These are phyloP conservation scores for Fagopyrum homotropicum DNA, from an alignment of 148 eudicot species.

Conservation along the genomic window DNA sequence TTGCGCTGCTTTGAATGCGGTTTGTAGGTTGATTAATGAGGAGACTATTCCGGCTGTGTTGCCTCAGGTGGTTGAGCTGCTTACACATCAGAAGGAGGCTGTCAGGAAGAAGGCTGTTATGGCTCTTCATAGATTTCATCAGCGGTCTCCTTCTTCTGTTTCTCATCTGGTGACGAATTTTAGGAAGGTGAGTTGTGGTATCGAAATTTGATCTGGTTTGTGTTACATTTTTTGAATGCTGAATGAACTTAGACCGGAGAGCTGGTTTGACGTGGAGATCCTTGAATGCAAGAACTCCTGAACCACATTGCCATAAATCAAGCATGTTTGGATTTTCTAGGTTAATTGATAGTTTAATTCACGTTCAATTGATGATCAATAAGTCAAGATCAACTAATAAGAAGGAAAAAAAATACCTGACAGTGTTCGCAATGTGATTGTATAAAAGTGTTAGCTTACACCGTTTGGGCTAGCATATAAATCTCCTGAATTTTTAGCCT, in stretches of 20 bases:
- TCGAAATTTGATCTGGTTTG: background rate
- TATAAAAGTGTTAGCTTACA: background rate
- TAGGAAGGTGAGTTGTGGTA: constrained; percentile 48
- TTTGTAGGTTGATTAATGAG: constrained; percentile 86
- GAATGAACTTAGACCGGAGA: too few relatives aligned
- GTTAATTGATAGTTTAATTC: background rate
- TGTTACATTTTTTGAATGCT: background rate
- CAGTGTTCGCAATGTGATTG: background rate
- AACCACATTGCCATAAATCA: too few relatives aligned
- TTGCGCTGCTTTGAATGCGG: constrained; percentile 88
- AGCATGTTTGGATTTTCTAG: background rate
- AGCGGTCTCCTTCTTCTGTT: constrained; percentile 69
- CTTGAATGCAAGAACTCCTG: too few relatives aligned
- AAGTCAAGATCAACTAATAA: background rate
- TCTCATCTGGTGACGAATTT: constrained; percentile 73
- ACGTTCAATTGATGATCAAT: background rate
- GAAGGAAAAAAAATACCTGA: background rate
- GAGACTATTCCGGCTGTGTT: constrained; percentile 95
- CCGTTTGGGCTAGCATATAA: background rate
- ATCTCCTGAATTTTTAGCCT: background rate
- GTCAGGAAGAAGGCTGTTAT: constrained; percentile 97
- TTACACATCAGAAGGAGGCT: constrained; percentile 76
- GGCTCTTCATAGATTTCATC: constrained; percentile 93
- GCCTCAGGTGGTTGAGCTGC: constrained; percentile 81
- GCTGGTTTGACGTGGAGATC: too few relatives aligned